Evolutionary conservation across 2,329 filamentous ascomycete genomes (phyloP).

Genomic region (Sordariomycetes sp.): DNA sequence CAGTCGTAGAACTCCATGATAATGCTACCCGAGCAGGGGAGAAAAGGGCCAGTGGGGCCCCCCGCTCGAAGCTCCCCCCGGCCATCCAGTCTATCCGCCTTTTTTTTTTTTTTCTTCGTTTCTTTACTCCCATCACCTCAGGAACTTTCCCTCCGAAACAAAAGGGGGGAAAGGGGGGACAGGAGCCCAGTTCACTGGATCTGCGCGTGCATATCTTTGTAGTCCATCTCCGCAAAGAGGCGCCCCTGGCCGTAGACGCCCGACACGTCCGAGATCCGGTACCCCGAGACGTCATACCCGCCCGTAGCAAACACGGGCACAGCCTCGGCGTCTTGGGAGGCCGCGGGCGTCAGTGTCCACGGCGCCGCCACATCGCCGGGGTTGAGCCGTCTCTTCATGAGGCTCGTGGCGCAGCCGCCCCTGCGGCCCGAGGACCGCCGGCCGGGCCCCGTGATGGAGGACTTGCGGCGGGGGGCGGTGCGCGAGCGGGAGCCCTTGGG

Average conservation of each 20-base stretch:
- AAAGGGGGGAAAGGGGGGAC: too few relatives aligned
- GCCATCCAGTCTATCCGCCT: too few relatives aligned
- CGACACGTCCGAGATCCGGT: neutral
- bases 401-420: neutral
- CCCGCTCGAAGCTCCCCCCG: too few relatives aligned
- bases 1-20: too few relatives aligned
- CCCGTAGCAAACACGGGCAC: neutral
- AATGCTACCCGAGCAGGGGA: too few relatives aligned
- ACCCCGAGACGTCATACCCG: neutral
- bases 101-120: too few relatives aligned
- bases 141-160: too few relatives aligned
- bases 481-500: conserved; percentile 21
- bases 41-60: too few relatives aligned
- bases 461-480: neutral
- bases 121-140: too few relatives aligned
- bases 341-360: neutral
- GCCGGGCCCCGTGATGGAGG: neutral
- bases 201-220: neutral
- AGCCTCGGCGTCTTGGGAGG: neutral
- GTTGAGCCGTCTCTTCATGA: neutral
- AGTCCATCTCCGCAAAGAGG: neutral
- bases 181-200: neutral
- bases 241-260: neutral
- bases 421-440: neutral
- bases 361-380: neutral